Evolutionary conservation across 2,329 filamentous ascomycete species (phyloP), one percentile per base, ranked within the genome.

Genomic region (Rutstroemia sp.): DNA sequence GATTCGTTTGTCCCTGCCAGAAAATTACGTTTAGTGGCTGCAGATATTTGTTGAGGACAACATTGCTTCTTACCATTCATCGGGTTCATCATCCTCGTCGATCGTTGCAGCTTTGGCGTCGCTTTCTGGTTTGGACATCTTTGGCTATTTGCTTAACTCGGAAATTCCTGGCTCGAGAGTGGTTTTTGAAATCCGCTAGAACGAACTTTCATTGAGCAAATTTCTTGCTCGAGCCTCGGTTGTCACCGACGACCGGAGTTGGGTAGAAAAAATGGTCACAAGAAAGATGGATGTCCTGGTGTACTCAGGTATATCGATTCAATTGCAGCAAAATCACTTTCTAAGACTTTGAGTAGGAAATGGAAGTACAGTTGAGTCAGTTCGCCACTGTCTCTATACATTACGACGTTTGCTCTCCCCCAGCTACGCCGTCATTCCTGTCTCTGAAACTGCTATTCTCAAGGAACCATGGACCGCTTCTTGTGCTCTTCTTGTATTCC

Each of bases 381-480:
- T 97, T 59, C 84, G 88, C 48, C 92, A 97, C 70, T 92, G 89
- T 71, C 80, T 96, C 59, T 91, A 88, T 75, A 87, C 90, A 21
- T 81, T 99, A 17, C 88, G 91, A 58, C 85, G 89, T 39, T 81
- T 97, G 4, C 83, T 97, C 23, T 88, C 89, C 3, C 88, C 91
- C 51, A 88, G 92, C 71, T 97, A 99, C 74, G 94, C 92, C 58
- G 90, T 99, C 61, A 92, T 92, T 61, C 87, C 91, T 54, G 81
- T 97, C 60, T 86, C 82, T 27, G 87, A 91, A 57, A 78, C 86
- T 6, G 83, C 87, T 62, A 76, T 99, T 57, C 77, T 96, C 67
- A 91, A 92, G 63, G 94, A 99, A 70, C 94, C 94, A 12, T 99
- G 94, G 94, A 80, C 84, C 1, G 76, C 87, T 3, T 87, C 89